phyloP scores from a whole-genome alignment of 2,329 filamentous ascomycete species.

The Alternaria triticina region DNA sequence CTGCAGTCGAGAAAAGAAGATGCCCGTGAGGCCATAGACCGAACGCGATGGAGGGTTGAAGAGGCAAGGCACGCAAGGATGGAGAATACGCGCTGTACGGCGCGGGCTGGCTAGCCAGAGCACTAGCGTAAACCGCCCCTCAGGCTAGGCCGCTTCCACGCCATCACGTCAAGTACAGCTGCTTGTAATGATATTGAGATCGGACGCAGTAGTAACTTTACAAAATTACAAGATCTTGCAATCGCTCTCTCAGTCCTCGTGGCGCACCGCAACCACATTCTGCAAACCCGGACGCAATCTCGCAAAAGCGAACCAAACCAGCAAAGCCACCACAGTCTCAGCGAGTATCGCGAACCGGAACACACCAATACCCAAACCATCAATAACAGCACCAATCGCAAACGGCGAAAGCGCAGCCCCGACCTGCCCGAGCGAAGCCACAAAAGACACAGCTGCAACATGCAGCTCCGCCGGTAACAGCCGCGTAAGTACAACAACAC shows the following conservation, averaged over 20 bases:
- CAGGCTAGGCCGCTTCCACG: neutral
- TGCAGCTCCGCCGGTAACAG: conserved; percentile 51
- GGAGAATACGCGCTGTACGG: neutral
- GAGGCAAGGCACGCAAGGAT: neutral
- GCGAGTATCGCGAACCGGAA: conserved; percentile 44
- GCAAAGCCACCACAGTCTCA: conserved; percentile 27
- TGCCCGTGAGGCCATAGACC: too few species aligned
- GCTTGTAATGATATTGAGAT: too few species aligned
- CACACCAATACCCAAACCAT: conserved; percentile 48
- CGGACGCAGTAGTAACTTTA: neutral
- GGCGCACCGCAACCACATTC: neutral
- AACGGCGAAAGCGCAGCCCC: conserved; percentile 55
- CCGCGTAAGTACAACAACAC: conserved; percentile 47
- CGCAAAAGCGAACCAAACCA: conserved; percentile 31
- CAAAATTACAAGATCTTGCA: neutral
- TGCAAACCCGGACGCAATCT: conserved; percentile 3
- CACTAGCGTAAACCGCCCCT: too few species aligned
- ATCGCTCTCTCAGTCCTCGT: neutral
- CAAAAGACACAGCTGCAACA: conserved; percentile 54
- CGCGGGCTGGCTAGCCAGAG: neutral
- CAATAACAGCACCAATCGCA: conserved; percentile 51
- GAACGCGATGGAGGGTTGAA: neutral
- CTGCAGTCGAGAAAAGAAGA: too few species aligned
- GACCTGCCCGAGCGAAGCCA: conserved; percentile 53
- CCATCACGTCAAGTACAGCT: neutral